Evolutionary conservation across 2,329 filamentous ascomycete genomes (phyloP).

Genomic region (Fusarium begoniae): DNA sequence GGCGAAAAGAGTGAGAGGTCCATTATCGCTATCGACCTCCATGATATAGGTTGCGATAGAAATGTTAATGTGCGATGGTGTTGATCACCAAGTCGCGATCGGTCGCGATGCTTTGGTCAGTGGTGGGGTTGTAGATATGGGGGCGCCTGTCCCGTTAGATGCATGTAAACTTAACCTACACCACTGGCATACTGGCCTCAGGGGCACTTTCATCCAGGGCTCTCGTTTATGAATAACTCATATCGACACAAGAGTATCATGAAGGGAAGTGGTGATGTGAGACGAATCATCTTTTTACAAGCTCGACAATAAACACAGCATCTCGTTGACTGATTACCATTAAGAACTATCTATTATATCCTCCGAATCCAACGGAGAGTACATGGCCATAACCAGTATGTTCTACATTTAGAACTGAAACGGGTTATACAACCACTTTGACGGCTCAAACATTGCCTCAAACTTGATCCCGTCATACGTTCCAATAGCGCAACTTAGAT

Average conservation of each 20-base stretch:
- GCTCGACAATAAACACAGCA: neutral
- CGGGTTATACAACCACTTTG: slow-evolving; percentile 64
- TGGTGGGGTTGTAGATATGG: slow-evolving; percentile 46
- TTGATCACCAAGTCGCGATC: slow-evolving; percentile 15
- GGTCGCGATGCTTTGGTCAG: slow-evolving; percentile 16
- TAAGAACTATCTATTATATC: neutral
- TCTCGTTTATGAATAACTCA: neutral
- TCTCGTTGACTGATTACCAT: neutral
- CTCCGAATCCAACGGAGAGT: neutral
- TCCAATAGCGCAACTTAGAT: slow-evolving; percentile 76
- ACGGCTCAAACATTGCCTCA: slow-evolving; percentile 70
- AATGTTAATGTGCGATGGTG: slow-evolving; percentile 16
- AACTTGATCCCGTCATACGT: slow-evolving; percentile 74
- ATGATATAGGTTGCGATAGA: slow-evolving; percentile 50
- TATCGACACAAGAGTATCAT: neutral
- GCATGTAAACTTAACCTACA: slow-evolving; percentile 31
- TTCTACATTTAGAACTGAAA: slow-evolving; percentile 22
- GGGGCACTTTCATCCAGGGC: neutral
- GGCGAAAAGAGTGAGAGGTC: slow-evolving; percentile 58
- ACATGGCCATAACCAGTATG: neutral
- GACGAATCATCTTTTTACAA: neutral
- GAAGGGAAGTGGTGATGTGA: neutral
- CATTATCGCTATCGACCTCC: slow-evolving; percentile 65
- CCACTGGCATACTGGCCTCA: neutral
- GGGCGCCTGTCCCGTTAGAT: slow-evolving; percentile 38